These are phyloP conservation scores for Blastomyces percursus DNA, from an alignment of 2,329 filamentous ascomycete species.

Conservation along the genomic window DNA sequence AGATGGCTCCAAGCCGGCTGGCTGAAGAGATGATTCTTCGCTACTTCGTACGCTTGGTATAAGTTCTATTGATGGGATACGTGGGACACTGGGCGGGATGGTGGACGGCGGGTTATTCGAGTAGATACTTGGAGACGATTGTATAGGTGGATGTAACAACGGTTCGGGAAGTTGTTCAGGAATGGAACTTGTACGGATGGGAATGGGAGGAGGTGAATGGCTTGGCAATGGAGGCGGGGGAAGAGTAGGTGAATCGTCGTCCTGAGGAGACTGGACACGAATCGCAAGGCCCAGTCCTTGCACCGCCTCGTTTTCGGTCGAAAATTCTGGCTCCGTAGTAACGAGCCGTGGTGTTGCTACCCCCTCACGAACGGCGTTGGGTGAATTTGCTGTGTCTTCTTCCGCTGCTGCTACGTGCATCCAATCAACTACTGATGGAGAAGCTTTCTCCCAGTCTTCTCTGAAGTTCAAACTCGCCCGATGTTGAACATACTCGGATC, in stretches of 20 bases:
- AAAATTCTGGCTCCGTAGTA: constrained; percentile 11
- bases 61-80: constrained; percentile 10
- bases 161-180: not conserved
- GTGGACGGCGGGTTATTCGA: constrained; percentile 12
- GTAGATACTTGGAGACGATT: constrained; percentile 20
- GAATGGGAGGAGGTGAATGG: constrained; percentile 36
- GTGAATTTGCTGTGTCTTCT: constrained; percentile 11
- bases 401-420: constrained; percentile 36
- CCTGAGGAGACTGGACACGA: constrained; percentile 26
- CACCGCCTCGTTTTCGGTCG: constrained; percentile 21
- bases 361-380: constrained; percentile 12
- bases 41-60: constrained; percentile 23
- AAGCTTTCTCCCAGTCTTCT: constrained; percentile 40
- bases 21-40: constrained; percentile 28
- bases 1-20: constrained; percentile 21
- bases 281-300: constrained; percentile 36
- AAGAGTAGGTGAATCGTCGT: constrained; percentile 19
- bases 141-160: constrained; percentile 5
- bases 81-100: constrained; percentile 10
- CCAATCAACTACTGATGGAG: constrained; percentile 41
- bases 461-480: constrained; percentile 35
- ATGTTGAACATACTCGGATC: constrained; percentile 25
- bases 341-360: constrained; percentile 20
- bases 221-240: constrained; percentile 31
- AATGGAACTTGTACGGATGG: constrained; percentile 12